Base-by-base conservation (phyloP, 495 filamentous ascomycete genomes). In the Daldinia childiae region DNA sequence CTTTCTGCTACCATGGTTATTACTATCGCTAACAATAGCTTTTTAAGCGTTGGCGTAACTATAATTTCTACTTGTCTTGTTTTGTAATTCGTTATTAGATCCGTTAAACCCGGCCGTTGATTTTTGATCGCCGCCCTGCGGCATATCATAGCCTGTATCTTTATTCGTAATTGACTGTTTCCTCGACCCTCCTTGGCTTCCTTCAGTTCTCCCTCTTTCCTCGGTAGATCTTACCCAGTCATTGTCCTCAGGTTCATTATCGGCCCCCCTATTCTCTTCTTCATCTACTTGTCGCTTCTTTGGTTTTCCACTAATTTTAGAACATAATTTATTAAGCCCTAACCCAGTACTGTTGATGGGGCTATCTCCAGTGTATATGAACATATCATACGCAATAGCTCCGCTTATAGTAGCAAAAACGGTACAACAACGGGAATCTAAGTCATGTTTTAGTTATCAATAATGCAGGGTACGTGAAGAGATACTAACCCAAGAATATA, bases 401-500 rank as follows among this genome's bases (percentile, higher is more conserved):
- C 52, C 30, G 29, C 52, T 56, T 11, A 29, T 56, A 9, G 52
- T 56, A 11, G 52, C 30, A 56, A 56, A 34, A 56, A 56, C 4
- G 52, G 29, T 14, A 34, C n/a, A 1, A 56, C n/a, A 29, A 56
- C 8, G 3, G 52, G 30, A 29, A 56, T 56, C 52, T 56, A 11
- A 56, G 9, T 15, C n/a, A 30, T 7, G 15, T 36, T 29, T 29
- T 24, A 21, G 11, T 27, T 12, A 29, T 8, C 11, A 27, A 6
- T 26, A 29, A 1, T 27, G 14, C 21, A 3, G 6, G 14, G 8
- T 52, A 29, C 9, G 5, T 29, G 7, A 26, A 29, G 9, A 29
- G 0, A 6, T 29, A 52, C 50, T 29, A 14, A 52, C 50, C 50
- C 50, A 29, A 52, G 50, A 52, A 9, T 52, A 52, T 19, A 0